phyloP scores from a whole-genome alignment of 2,329 filamentous ascomycete genomes.

The Coniosporium tulheliwenetii region DNA sequence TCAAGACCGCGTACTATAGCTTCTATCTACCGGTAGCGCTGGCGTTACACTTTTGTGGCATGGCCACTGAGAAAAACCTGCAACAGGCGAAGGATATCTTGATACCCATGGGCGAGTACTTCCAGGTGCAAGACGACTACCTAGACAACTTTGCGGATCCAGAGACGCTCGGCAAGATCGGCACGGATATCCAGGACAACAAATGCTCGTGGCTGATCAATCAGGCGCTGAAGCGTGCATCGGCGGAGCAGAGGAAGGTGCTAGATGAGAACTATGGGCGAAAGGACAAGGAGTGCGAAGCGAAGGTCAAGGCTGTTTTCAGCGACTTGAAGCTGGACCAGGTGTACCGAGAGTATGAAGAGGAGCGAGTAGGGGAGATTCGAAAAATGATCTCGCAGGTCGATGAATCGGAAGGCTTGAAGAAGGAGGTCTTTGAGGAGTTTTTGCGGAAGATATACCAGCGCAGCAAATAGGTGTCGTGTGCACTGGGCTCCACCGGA shows the following conservation, averaged over 20 bases:
- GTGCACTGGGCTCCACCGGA: too few species aligned
- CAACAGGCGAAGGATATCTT: constrained; percentile 81
- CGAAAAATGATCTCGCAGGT: constrained; percentile 58
- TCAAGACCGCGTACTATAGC: constrained; percentile 98
- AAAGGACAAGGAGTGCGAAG: constrained; percentile 74
- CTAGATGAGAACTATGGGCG: constrained; percentile 88
- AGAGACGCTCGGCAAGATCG: constrained; percentile 91
- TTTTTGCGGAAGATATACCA: constrained; percentile 98
- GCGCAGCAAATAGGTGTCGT: constrained; percentile 60
- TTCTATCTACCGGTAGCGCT: constrained; percentile 96
- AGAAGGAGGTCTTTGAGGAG: constrained; percentile 75
- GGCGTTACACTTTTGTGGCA: constrained; percentile 68
- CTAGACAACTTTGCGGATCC: constrained; percentile 95
- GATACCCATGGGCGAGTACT: constrained; percentile 96
- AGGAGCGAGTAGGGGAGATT: constrained; percentile 69
- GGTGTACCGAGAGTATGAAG: constrained; percentile 78
- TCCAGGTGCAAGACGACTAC: constrained; percentile 98
- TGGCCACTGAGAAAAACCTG: constrained; percentile 78
- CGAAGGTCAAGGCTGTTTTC: constrained; percentile 76
- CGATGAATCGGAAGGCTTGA: constrained; percentile 77
- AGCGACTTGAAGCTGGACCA: constrained; percentile 72
- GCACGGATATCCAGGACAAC: constrained; percentile 98
- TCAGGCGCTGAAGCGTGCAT: constrained; percentile 69
- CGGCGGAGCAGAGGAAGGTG: constrained; percentile 69
- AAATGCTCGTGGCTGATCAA: constrained; percentile 99